A percentile compares a stretch with the other conserved stretches of the same genome.
Evolutionary conservation across 2,329 filamentous ascomycete species (phyloP).

Genomic region (Xylaria polymorpha): DNA sequence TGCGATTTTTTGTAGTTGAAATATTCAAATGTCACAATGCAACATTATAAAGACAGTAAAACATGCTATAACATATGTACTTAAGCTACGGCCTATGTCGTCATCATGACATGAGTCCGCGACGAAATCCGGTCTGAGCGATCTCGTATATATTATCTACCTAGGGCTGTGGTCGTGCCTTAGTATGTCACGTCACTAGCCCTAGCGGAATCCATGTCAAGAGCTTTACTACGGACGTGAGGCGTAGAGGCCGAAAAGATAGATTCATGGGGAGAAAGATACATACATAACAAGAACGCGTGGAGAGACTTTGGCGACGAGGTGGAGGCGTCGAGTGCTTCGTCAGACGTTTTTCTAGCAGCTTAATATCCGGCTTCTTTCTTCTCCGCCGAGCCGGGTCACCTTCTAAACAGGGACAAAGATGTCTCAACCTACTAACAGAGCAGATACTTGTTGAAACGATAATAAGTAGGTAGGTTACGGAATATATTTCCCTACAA

Average conservation of each 20-base stretch:
- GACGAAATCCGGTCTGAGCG: background rate
- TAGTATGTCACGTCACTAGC: background rate
- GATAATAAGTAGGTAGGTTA: background rate
- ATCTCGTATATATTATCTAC: background rate
- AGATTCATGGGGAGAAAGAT: slow-evolving; percentile 16
- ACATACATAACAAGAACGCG: slow-evolving; percentile 6
- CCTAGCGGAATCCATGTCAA: background rate
- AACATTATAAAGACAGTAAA: background rate
- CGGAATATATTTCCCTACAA: background rate
- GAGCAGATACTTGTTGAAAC: background rate
- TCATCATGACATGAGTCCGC: background rate
- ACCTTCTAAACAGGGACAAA: background rate
- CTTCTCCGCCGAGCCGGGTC: slow-evolving; percentile 5
- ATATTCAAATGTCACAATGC: background rate
- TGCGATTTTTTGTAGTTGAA: background rate
- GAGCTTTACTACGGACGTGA: background rate
- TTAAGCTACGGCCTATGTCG: background rate
- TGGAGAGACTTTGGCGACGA: slow-evolving; percentile 27
- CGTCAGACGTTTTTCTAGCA: slow-evolving; percentile 37
- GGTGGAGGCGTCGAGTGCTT: slow-evolving; percentile 44
- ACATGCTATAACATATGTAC: background rate
- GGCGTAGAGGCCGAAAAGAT: slow-evolving; percentile 7
- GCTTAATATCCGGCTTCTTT: background rate
- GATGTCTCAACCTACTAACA: background rate
- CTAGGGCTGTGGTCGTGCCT: background rate